Conservation (phyloP, 1,284 basidiomycete genomes). For the Apiotrichum siamense region DNA sequence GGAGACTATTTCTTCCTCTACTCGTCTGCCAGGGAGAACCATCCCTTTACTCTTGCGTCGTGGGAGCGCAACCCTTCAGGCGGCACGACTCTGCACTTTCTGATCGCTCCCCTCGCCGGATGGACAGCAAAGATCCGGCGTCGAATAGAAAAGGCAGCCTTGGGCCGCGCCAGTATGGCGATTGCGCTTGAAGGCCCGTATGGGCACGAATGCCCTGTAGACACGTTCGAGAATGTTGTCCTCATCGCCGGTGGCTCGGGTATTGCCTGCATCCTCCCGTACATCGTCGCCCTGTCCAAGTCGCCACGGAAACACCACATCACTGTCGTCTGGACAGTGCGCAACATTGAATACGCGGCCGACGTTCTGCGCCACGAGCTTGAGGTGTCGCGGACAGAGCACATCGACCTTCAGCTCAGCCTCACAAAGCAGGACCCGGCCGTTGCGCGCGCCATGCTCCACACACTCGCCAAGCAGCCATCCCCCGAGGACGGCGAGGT, state of each 20-base stretch:
- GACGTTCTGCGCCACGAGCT: no score
- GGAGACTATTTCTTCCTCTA: conserved; percentile 30
- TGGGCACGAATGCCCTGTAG: conserved; percentile 9
- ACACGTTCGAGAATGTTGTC: conserved; percentile 20
- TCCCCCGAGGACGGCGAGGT: no score
- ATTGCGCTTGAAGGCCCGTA: conserved; percentile 33
- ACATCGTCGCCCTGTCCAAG: no score
- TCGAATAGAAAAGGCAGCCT: not conserved
- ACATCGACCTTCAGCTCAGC: no score
- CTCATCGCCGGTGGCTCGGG: conserved; percentile 28
- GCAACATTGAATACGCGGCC: no score
- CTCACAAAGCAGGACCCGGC: no score
- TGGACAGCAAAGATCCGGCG: conserved; percentile 14
- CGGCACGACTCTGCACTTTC: conserved; percentile 17
- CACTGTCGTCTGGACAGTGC: no score
- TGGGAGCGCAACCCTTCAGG: not conserved
- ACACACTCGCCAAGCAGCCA: no score
- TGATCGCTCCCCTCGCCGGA: conserved; percentile 18
- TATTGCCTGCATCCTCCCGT: conserved; percentile 24
- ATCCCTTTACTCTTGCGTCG: conserved; percentile 26
- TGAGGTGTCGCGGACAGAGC: no score
- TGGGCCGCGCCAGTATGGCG: not conserved
- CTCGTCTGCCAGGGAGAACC: conserved; percentile 27
- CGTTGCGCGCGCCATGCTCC: no score
- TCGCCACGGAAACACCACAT: no score